Percentiles rank a stretch among this genome's conserved stretches.
phyloP scores from a whole-genome alignment of 2,329 filamentous ascomycete species.

The Sclerotiophoma versabilis region DNA sequence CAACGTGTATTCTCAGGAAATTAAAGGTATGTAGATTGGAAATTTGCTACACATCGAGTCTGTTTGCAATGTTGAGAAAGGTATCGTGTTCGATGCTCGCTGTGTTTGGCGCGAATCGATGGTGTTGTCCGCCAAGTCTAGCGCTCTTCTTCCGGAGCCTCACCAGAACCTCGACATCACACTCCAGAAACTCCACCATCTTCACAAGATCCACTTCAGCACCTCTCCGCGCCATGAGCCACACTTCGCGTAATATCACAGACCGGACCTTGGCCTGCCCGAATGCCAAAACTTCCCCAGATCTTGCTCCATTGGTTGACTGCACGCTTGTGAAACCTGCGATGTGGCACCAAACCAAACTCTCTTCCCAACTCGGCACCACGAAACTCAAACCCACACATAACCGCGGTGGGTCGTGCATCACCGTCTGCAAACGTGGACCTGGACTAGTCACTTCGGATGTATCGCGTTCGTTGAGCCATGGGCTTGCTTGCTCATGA shows the following conservation, averaged over 20 bases:
- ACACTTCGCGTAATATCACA: constrained; percentile 17
- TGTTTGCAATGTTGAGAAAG: constrained; percentile 1
- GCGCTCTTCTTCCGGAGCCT: neutral
- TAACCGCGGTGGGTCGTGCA: constrained; percentile 20
- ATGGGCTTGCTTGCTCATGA: constrained; percentile 7
- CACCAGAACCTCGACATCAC: constrained; percentile 3
- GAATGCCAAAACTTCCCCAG: constrained; percentile 28
- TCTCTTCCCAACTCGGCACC: constrained; percentile 24
- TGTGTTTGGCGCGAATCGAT: constrained; percentile 1
- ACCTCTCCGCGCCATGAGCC: constrained; percentile 13
- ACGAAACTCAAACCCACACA: constrained; percentile 31
- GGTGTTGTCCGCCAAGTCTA: constrained; percentile 5
- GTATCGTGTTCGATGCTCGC: constrained; percentile 3
- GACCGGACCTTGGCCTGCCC: constrained; percentile 31
- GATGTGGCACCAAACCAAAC: constrained; percentile 40
- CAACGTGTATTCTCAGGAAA: neutral
- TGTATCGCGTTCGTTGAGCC: constrained; percentile 3
- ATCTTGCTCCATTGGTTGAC: constrained; percentile 15
- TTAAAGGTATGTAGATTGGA: neutral
- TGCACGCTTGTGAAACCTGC: constrained; percentile 37
- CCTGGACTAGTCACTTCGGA: constrained; percentile 13
- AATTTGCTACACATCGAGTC: neutral
- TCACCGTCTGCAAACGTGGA: constrained; percentile 22
- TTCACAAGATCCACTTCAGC: neutral
- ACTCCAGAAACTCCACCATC: constrained; percentile 4